Percentiles rank a stretch among this genome's conserved stretches.
These are phyloP conservation scores for Boletus bicolor DNA, from an alignment of 768 basidiomycete genomes.

Conservation along the genomic window DNA sequence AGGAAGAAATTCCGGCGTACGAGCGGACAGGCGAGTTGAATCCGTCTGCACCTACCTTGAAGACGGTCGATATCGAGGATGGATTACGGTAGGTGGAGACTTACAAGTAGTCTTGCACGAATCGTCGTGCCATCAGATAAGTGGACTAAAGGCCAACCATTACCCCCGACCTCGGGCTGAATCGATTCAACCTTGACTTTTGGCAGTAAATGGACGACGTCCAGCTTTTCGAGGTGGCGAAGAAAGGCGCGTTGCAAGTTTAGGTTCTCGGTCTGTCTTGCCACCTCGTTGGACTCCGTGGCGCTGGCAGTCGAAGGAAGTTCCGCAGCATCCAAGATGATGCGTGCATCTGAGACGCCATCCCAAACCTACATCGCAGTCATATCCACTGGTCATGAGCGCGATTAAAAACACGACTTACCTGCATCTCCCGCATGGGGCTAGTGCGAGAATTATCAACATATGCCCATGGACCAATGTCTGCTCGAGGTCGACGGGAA, in stretches of 20 bases:
- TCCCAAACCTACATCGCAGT: constrained; percentile 75
- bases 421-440: constrained; percentile 85
- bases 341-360: constrained; percentile 76
- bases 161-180: constrained; percentile 39
- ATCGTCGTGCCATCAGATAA: constrained; percentile 66
- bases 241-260: constrained; percentile 89
- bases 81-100: constrained; percentile 15
- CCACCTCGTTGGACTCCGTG: constrained; percentile 51
- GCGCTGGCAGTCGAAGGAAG: constrained; percentile 27
- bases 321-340: constrained; percentile 63
- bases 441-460: constrained; percentile 66
- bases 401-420: constrained; percentile 25
- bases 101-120: constrained; percentile 72
- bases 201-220: constrained; percentile 63
- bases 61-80: not conserved
- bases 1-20: constrained; percentile 81
- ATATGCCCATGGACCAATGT: constrained; percentile 79
- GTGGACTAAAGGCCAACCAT: constrained; percentile 77
- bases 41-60: constrained; percentile 91
- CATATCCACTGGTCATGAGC: not conserved
- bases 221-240: constrained; percentile 50
- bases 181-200: constrained; percentile 75
- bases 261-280: constrained; percentile 85
- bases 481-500: constrained; percentile 37
- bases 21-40: constrained; percentile 90